Evolutionary conservation across 2,329 filamentous ascomycete genomes (phyloP), one percentile per base, ranked within the genome.

Genomic region (Ophiostoma tasmaniense): DNA sequence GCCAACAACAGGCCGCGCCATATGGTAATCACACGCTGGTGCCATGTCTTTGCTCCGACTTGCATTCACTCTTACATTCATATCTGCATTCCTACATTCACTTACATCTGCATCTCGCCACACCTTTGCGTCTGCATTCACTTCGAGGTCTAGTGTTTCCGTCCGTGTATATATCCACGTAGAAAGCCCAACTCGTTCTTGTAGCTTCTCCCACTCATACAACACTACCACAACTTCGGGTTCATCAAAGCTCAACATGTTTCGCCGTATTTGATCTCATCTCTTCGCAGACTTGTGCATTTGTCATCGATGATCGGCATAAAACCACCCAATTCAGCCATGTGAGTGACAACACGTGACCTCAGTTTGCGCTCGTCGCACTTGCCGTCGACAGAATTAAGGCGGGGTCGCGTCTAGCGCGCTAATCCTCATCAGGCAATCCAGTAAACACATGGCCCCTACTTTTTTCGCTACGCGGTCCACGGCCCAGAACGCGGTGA

Each of bases 401-500:
- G 64, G 64, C 64, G 67, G 67, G 67, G 64, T 69, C 65, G 50
- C 67, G 67, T 69, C 42, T 17, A 39, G 42, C 2, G 25, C 37
- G 50, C 67, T 68, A 66, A 22, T 17, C 67, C 35, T 14, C 55
- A 66, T 45, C 55, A 65, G 64, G 67, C 20, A 69, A 69, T 62
- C 6, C 50, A 50, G 67, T 69, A 69, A 69, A 69, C 67, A 69
- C 52, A 52, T 59, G 45, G 14, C 35, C 65, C 62, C 42, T 66
- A 33, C 67, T 14, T 50, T 66, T 68, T 66, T 59, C 65, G 64
- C 61, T 61, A 55, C 25, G 50, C 61, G 61, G 61, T 64, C 17
- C 61, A 64, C 61, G 61, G 61, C 39, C 17, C 61, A 64, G 33
- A 64, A 64, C 61, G 61, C 61, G 61, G 61, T 64, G 61, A 64